Evolutionary conservation across 1,139 yeast species (phyloP).

Genomic region (Taphrina confusa): DNA sequence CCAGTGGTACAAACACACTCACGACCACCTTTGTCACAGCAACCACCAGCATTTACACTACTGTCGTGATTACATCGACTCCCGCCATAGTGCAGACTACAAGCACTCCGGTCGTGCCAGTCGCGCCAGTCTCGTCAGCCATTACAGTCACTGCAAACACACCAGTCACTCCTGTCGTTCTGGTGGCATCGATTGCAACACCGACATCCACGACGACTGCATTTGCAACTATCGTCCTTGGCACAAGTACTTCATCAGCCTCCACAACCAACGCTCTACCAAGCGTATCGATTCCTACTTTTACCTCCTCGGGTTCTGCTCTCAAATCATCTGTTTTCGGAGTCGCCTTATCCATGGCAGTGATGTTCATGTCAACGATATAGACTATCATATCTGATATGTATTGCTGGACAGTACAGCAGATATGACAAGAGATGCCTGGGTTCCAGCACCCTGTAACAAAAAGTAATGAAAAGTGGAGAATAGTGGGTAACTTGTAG

Average conservation of each 20-base stretch:
- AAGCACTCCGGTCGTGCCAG: neutral
- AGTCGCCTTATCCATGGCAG: neutral
- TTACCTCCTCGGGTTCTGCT: neutral
- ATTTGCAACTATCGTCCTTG: neutral
- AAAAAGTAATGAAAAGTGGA: too few relatives aligned
- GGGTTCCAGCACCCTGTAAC: too few relatives aligned
- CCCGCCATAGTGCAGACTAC: neutral
- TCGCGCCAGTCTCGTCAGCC: neutral
- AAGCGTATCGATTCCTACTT: neutral
- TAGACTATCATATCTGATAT: too few relatives aligned
- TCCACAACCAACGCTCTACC: neutral
- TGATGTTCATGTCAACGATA: neutral
- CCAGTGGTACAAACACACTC: neutral
- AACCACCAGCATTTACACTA: neutral
- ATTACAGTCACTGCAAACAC: neutral
- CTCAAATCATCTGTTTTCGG: neutral
- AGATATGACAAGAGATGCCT: too few relatives aligned
- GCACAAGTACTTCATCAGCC: constrained; percentile 5
- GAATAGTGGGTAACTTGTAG: too few relatives aligned
- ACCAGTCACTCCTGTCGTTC: neutral
- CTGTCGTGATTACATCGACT: neutral
- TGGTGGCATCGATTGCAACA: neutral
- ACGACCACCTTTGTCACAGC: neutral
- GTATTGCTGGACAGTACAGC: constrained; percentile 2
- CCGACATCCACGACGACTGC: neutral